Evolutionary conservation across 352 stramenopile species (phyloP), one percentile per base, ranked within the genome.

Genomic region (Phytopythium helicoides): DNA sequence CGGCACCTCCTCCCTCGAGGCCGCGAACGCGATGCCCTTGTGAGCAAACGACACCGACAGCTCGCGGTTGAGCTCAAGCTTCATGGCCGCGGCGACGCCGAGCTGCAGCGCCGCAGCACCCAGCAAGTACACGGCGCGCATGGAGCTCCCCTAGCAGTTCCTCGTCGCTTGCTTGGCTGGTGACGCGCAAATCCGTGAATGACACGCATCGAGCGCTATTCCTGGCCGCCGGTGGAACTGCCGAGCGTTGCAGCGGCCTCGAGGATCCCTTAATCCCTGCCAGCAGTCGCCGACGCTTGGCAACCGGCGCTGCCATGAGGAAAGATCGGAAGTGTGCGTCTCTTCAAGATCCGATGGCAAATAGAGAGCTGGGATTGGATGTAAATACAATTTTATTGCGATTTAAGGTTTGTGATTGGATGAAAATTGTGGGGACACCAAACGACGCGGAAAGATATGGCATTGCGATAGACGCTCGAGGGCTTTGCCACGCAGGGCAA

Each of bases 51-150:
- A 41, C 36, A 41, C 36, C 14, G 36, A 41, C 36, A 41, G 36
- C n/a, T 41, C 36, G 36, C 36, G 36, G 36, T 41, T 41, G 36
- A 41, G 14, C 36, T 41, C 36, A 12, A 41, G 36, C 36, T 41
- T 41, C 6, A 41, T 6, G 6, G 36, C 5, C 36, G 12, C 36
- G 5, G 36, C 36, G 36, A 12, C 36, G 5, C 36, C 12, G 14
- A 19, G 14, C 12, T 41, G 36, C 36, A 41, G 36, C n/a, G 36
- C 36, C 14, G 36, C 36, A 6, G 36, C 36, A 15, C 36, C 36
- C 14, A 41, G 36, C 36, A 41, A 12, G 12, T 41, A 41, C 6
- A 15, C n/a, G 6, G 16, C 36, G n/a, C 36, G 36, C 36, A 41
- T 41, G 36, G 14, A 21, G 36, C n/a, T 19, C 36, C 9, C 33